Evolutionary conservation across 805 yeast species (phyloP).

Genomic region (Sungouiella blattae): DNA sequence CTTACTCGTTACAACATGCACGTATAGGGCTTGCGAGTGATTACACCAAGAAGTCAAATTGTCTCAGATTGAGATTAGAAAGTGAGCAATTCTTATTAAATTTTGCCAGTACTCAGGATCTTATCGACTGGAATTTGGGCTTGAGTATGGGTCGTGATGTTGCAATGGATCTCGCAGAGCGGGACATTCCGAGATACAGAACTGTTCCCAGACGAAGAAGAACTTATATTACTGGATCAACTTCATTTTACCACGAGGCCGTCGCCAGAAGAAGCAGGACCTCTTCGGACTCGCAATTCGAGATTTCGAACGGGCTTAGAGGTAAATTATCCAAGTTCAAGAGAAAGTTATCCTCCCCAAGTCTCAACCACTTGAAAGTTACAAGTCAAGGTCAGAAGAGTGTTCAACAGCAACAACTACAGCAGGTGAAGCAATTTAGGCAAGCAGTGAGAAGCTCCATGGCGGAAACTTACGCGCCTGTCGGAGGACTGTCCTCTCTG

Average conservation of each 20-base stretch:
- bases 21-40: slow-evolving; percentile 83
- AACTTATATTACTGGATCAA: slow-evolving; percentile 22
- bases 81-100: slow-evolving; percentile 74
- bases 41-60: slow-evolving; percentile 66
- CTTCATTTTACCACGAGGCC: slow-evolving; percentile 5
- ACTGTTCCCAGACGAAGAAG: slow-evolving; percentile 78
- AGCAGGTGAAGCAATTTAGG: neutral
- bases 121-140: slow-evolving; percentile 77
- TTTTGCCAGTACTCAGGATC: slow-evolving; percentile 57
- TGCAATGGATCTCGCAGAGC: slow-evolving; percentile 66
- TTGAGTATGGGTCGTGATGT: slow-evolving; percentile 75
- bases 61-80: slow-evolving; percentile 74
- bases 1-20: slow-evolving; percentile 82
- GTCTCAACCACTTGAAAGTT: slow-evolving; percentile 2
- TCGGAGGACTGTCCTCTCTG: neutral
- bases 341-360: slow-evolving; percentile 4
- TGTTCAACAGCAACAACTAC: slow-evolving; percentile 1
- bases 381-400: slow-evolving; percentile 10
- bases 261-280: slow-evolving; percentile 9
- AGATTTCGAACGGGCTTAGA: slow-evolving; percentile 6
- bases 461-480: neutral
- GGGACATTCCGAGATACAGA: slow-evolving; percentile 73
- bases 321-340: slow-evolving; percentile 7
- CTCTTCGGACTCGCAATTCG: slow-evolving; percentile 9
- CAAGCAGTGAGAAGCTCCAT: neutral